Base-by-base conservation (phyloP, 2,329 filamentous ascomycete genomes). In the Ophiostoma sp. region DNA sequence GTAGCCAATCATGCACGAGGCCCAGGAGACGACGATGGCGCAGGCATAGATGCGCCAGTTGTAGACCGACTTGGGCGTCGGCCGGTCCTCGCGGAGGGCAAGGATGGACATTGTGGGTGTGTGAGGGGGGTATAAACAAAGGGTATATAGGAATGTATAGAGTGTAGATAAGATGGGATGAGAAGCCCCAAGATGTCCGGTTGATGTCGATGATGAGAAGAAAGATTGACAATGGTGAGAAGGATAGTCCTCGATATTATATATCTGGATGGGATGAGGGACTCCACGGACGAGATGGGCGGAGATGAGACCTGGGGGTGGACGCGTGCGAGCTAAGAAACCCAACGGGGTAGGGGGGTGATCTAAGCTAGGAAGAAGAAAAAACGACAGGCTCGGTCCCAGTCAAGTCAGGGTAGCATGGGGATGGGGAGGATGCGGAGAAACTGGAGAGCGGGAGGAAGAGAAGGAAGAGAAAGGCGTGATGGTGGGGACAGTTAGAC, bases 21-120 rank as follows among this genome's bases (percentile, higher is more conserved):
- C 86, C 73, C 88, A 87, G 2, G 87, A 88, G 28, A 87, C 87
- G 31, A 87, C 82, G 61, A 84, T 82, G 11, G 87, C 87, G 76
- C 84, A 88, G 36, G 81, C 78, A 78, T 89, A 89, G 73, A 89
- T 86, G 55, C 87, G 85, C 87, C 87, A 89, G 80, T 89, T 89
- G 83, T 89, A 89, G 74, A 89, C 87, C 75, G 83, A 83, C 76
- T 83, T 82, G 4, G 87, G 87, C 80, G 87, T 89, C 48, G 87
- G 86, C 81, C 87, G 80, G 77, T 89, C 87, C 79, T 89, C 87
- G 52, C 85, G 84, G 74, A 88, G 82, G 28, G 83, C 78, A 71
- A 89, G 82, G 76, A 89, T 79, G 19, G 77, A 78, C 80, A 81
- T 81, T 45, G 52, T 59, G 45, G 33, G 57, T 31, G 28, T 17